phyloP scores from a whole-genome alignment of 768 basidiomycete genomes.

The Boletus sp. region DNA sequence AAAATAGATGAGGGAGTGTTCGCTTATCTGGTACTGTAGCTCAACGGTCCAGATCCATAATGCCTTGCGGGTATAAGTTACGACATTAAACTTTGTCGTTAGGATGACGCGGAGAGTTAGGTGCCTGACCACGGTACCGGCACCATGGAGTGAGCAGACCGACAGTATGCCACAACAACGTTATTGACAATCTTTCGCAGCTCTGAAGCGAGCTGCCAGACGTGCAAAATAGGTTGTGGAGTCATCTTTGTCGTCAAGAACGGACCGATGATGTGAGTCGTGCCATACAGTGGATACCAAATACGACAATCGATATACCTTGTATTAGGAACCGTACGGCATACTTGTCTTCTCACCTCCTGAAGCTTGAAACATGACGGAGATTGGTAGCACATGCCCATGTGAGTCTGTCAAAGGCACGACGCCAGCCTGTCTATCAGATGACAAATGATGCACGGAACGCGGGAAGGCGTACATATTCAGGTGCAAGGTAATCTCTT shows the following conservation, averaged over 20 bases:
- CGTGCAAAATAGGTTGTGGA: background rate
- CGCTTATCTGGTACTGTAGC: constrained; percentile 2
- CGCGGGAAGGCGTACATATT: constrained; percentile 4
- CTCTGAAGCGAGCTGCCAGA: constrained; percentile 16
- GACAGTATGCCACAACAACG: constrained; percentile 5
- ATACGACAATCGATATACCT: constrained; percentile 24
- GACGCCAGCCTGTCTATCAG: constrained; percentile 1
- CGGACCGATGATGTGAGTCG: constrained; percentile 18
- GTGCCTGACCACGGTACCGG: constrained; percentile 22
- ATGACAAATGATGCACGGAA: constrained; percentile 1
- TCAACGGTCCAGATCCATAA: constrained; percentile 4
- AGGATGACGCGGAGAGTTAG: constrained; percentile 19
- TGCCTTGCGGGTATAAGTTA: constrained; percentile 9
- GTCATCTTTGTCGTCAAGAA: constrained; percentile 5
- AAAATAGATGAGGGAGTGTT: background rate
- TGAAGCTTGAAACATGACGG: constrained; percentile 1
- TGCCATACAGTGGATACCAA: constrained; percentile 15
- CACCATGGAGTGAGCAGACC: constrained; percentile 24
- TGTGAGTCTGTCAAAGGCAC: constrained; percentile 1
- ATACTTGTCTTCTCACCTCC: constrained; percentile 13
- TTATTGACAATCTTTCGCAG: constrained; percentile 14
- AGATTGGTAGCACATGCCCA: background rate
- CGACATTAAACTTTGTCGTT: constrained; percentile 3
- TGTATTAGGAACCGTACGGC: constrained; percentile 26
- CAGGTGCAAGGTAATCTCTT: background rate